These are phyloP conservation scores for Aegilops tauschii DNA, from an alignment of 176 grass and related monocot species.

Conservation along the genomic window DNA sequence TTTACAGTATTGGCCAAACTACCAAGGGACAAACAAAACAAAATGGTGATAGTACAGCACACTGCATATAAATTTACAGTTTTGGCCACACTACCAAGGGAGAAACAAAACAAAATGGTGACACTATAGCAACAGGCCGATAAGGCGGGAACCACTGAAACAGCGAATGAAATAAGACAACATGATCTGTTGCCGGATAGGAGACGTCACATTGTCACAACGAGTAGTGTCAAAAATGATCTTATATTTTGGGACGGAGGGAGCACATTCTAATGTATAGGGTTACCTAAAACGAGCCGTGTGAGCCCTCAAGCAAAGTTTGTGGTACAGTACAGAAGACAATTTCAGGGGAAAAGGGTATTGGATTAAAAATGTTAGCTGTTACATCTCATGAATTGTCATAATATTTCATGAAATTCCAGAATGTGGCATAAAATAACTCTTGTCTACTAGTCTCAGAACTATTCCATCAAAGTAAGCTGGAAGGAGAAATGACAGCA, in stretches of 20 bases:
- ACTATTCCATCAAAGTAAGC: conserved; percentile 73
- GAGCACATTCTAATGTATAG: conserved; percentile 11
- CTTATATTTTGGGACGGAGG: too few species aligned
- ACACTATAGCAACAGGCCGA: background rate
- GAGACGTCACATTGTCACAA: background rate
- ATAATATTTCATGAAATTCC: conserved; percentile 34
- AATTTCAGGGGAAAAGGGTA: conserved; percentile 23
- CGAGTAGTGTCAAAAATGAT: background rate
- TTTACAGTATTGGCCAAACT: background rate
- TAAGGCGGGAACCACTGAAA: background rate
- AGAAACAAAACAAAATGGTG: background rate
- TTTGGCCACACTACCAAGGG: background rate
- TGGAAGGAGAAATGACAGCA: conserved; percentile 70
- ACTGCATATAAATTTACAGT: background rate
- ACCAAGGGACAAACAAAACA: background rate
- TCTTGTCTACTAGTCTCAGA: conserved; percentile 54
- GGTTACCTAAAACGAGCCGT: conserved; percentile 18
- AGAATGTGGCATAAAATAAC: conserved; percentile 47
- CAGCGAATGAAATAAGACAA: background rate
- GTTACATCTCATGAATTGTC: conserved; percentile 35
- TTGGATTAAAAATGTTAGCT: conserved; percentile 28
- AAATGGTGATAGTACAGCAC: background rate
- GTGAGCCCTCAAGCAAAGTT: conserved; percentile 24
- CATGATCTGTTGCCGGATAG: background rate
- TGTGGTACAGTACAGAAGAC: conserved; percentile 15